A percentile compares a stretch with the other conserved stretches of the same genome.
These are phyloP conservation scores for Abelmoschus esculentus DNA, from an alignment of 345 rosid genomes.

Conservation along the genomic window DNA sequence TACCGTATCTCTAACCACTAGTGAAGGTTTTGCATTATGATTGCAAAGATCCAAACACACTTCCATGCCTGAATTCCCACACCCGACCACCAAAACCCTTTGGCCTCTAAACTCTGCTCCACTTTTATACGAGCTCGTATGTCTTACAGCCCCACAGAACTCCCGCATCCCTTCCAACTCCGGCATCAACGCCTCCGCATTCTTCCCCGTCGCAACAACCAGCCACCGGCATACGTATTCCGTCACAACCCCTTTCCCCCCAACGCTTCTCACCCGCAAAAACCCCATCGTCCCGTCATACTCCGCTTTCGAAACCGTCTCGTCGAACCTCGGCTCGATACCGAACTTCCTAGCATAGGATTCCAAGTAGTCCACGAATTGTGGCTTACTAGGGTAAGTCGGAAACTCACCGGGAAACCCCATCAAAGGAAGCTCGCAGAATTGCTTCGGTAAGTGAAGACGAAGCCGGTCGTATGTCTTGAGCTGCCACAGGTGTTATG, in stretches of 20 bases:
- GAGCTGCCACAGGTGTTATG: conserved; percentile 56
- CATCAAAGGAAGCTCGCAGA: conserved; percentile 55
- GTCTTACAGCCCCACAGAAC: conserved; percentile 51
- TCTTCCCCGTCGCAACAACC: conserved; percentile 90
- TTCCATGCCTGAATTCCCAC: conserved; percentile 98
- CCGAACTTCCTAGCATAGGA: conserved; percentile 25
- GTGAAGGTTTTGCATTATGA: conserved; percentile 61
- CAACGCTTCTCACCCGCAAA: conserved; percentile 40
- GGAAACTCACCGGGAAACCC: conserved; percentile 39
- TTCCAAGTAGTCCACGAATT: conserved; percentile 50
- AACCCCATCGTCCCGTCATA: conserved; percentile 22
- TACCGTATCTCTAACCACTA: conserved; percentile 89
- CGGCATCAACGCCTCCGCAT: conserved; percentile 78
- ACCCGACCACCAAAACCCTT: conserved; percentile 82
- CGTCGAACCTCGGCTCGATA: conserved; percentile 38
- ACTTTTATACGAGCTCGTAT: conserved; percentile 60
- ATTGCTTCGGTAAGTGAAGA: conserved; percentile 59
- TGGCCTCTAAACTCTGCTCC: conserved; percentile 60
- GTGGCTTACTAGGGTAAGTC: conserved; percentile 47
- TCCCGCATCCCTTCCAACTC: conserved; percentile 54
- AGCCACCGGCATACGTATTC: conserved; percentile 65
- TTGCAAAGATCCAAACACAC: conserved; percentile 92
- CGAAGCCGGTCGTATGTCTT: conserved; percentile 54
- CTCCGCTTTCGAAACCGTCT: conserved; percentile 33
- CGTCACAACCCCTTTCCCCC: conserved; percentile 18